These are phyloP conservation scores for Mycena rosella DNA, from an alignment of 768 basidiomycete species.

Conservation along the genomic window DNA sequence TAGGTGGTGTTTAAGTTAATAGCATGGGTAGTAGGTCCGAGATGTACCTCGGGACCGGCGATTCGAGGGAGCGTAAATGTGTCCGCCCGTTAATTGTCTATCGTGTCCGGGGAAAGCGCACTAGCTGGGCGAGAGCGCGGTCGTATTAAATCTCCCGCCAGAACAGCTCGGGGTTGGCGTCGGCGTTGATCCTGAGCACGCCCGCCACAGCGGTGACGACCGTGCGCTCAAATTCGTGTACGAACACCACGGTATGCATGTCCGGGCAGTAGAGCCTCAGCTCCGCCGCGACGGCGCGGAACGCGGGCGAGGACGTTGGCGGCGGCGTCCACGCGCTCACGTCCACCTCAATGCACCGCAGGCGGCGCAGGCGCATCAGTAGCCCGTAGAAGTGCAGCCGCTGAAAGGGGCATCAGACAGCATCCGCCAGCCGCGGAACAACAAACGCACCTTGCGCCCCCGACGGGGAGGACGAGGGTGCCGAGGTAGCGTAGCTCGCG, in stretches of 20 bases:
- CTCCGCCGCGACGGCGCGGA: conserved; percentile 71
- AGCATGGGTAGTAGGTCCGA: too few relatives aligned
- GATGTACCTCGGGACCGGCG: too few relatives aligned
- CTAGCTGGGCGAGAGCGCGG: not conserved
- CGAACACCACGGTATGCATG: conserved; percentile 67
- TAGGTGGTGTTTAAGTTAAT: too few relatives aligned
- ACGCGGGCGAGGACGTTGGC: conserved; percentile 63
- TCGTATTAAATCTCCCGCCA: conserved; percentile 47
- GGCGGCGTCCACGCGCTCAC: conserved; percentile 75
- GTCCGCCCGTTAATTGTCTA: not conserved
- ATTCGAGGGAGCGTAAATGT: not conserved
- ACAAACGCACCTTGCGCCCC: conserved; percentile 60
- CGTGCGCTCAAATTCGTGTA: conserved; percentile 68
- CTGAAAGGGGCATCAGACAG: conserved; percentile 45
- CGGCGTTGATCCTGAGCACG: conserved; percentile 43
- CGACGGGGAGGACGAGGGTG: conserved; percentile 72
- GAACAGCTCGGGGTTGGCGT: conserved; percentile 39
- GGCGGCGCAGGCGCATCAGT: conserved; percentile 63
- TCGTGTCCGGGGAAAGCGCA: not conserved
- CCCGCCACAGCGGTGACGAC: conserved; percentile 51
- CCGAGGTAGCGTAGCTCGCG: conserved; percentile 69
- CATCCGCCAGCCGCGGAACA: not conserved
- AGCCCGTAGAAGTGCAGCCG: conserved; percentile 73
- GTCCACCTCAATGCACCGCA: conserved; percentile 73
- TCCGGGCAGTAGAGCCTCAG: conserved; percentile 71